phyloP scores from a whole-genome alignment of 352 stramenopile genomes.

The Phytophthora constricta region DNA sequence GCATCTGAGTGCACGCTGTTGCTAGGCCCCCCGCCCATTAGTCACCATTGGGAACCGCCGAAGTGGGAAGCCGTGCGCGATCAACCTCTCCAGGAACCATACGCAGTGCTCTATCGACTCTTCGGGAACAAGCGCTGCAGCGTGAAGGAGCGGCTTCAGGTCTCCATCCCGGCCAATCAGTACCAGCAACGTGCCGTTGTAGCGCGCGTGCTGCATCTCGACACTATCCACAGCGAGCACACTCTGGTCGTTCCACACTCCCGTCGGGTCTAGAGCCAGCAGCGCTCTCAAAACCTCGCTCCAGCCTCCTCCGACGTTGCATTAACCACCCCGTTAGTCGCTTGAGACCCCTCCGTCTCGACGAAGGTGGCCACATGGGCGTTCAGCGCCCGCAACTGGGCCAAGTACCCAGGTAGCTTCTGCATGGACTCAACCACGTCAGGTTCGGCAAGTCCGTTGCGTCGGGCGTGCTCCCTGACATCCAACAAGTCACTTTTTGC shows the following conservation, averaged over 20 bases:
- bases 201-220: slow-evolving; percentile 36
- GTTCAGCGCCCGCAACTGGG: slow-evolving; percentile 44
- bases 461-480: slow-evolving; percentile 33
- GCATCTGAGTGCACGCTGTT: slow-evolving; percentile 23
- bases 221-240: slow-evolving; percentile 48
- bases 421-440: slow-evolving; percentile 35
- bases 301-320: too few relatives aligned
- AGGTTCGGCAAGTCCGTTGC: slow-evolving; percentile 5
- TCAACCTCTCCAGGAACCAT: slow-evolving; percentile 58
- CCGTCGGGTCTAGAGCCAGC: slow-evolving; percentile 46
- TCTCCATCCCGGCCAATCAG: slow-evolving; percentile 49
- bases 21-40: slow-evolving; percentile 35
- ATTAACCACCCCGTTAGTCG: too few relatives aligned
- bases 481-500: slow-evolving; percentile 61
- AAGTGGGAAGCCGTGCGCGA: slow-evolving; percentile 53
- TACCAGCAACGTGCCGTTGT: slow-evolving; percentile 43
- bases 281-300: slow-evolving; percentile 41
- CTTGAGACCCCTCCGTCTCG: slow-evolving; percentile 28
- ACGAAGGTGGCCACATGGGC: slow-evolving; percentile 38
- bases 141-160: slow-evolving; percentile 44
- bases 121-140: slow-evolving; percentile 47
- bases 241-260: slow-evolving; percentile 49
- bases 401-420: slow-evolving; percentile 50
- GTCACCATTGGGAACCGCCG: slow-evolving; percentile 48
- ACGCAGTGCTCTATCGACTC: slow-evolving; percentile 33